Evolutionary conservation across 148 eudicot genomes (phyloP), one percentile per base, ranked within the genome.

Genomic region (Fagopyrum esculentum): DNA sequence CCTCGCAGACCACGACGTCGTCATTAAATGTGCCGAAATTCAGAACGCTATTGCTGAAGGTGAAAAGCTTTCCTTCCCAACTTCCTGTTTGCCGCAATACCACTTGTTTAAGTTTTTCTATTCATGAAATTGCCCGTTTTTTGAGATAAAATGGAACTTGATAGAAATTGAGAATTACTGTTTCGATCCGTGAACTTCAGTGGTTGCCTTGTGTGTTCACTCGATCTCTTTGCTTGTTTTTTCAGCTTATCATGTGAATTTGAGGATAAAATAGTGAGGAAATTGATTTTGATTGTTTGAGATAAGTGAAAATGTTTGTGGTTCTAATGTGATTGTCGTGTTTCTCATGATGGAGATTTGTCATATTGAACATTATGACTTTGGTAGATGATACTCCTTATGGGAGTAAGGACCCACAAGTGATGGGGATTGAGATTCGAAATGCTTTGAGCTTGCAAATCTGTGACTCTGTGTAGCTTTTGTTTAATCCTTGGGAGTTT

Each of bases 41-140:
- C 98, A 93, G 59, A 78, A 13, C 49, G 98, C 98, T 6, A 93
- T 93, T 52, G 84, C 97, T 45, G 97, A 93, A 88, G 98, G 98
- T 93, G 16, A 51, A 9, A 1, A 26, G 3, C 4, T 1, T 9
- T 11, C 16, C 43, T 63, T 63, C 12, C 44, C 73, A 29, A 61
- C 64, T 26, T 9, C 57, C 17, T 40, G 48, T 48, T 45, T 70
- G 76, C 43, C 63, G 19, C 63, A n/a, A 30, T 70, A 77, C 26
- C 63, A 17, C 63, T 57, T 10, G 29, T 11, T 22, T 22, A 19
- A 55, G 59, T 12, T 55, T 54, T 4, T 1, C 3, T 55, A 16
- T 16, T 16, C 6, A 17, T 55, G 6, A 55, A 16, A 17, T 55
- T 16, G 22, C 60, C 60, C 22, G 15, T 55, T 55, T 16, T 16